These are phyloP conservation scores for Pneumocystis murina DNA, from an alignment of 1,139 yeast species.

Conservation along the genomic window DNA sequence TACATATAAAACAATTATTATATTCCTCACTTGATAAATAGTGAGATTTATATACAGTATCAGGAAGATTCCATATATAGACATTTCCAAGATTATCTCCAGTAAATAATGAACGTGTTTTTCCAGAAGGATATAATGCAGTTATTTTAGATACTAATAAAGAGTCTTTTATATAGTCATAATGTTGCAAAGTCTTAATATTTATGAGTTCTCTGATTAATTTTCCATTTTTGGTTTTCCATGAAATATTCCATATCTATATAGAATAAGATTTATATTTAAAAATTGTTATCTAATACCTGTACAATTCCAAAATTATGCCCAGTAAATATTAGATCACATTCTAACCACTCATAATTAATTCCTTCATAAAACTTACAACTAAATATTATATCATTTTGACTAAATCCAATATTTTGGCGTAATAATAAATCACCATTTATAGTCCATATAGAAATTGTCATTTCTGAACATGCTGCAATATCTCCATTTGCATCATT, in stretches of 20 bases:
- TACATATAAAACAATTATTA: conserved; percentile 4
- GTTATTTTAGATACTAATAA: conserved; percentile 1
- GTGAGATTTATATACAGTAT: conserved; percentile 3
- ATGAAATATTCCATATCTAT: conserved; percentile 3
- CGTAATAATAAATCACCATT: conserved; percentile 13
- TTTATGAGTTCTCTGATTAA: neutral
- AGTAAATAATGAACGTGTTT: conserved; percentile 4
- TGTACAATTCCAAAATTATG: conserved; percentile 9
- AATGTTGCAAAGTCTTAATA: neutral
- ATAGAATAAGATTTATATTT: neutral
- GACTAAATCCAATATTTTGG: neutral
- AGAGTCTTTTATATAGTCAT: neutral
- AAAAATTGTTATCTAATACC: neutral
- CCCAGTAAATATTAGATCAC: conserved; percentile 10
- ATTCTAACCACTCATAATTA: conserved; percentile 10
- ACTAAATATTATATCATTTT: conserved; percentile 7
- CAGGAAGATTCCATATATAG: conserved; percentile 4
- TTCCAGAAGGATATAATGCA: neutral
- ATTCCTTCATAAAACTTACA: conserved; percentile 9
- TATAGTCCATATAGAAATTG: conserved; percentile 15
- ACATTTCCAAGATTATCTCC: conserved; percentile 4
- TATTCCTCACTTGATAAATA: neutral
- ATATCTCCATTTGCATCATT: conserved; percentile 18
- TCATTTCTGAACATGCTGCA: conserved; percentile 10
- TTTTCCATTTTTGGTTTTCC: conserved; percentile 2